These are phyloP conservation scores for Tylopilus felleus DNA, from an alignment of 768 basidiomycete species.

Conservation along the genomic window DNA sequence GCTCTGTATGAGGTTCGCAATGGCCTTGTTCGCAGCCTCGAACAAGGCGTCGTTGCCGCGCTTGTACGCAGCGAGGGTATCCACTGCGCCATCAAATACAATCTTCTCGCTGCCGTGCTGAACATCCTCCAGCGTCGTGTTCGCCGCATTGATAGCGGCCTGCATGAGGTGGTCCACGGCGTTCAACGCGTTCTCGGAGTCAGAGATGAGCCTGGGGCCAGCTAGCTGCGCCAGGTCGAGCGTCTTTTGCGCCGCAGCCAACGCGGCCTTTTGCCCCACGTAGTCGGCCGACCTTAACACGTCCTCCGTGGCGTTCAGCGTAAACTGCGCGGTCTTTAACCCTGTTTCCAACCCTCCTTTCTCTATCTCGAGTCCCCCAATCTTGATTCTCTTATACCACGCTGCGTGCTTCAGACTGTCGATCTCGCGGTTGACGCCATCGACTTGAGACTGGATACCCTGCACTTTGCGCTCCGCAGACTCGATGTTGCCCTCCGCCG, in stretches of 20 bases:
- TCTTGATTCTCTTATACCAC: not conserved
- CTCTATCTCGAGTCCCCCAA: not conserved
- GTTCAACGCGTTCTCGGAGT: not conserved
- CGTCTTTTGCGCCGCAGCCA: not conserved
- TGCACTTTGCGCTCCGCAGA: not conserved
- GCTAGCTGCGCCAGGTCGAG: not conserved
- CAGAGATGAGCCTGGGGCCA: not conserved
- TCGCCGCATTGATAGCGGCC: not conserved
- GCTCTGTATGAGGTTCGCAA: not conserved
- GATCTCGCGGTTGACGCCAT: not conserved
- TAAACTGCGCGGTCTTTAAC: not conserved
- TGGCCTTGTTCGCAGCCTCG: not conserved
- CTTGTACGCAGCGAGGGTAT: not conserved
- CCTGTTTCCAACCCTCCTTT: not conserved
- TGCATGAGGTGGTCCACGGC: not conserved
- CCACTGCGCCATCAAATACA: not conserved
- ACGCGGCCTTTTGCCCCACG: not conserved
- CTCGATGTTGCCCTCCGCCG: not conserved
- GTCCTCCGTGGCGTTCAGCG: not conserved
- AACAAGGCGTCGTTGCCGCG: not conserved
- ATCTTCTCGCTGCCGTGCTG: not conserved
- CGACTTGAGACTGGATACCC: not conserved
- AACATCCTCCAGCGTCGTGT: not conserved
- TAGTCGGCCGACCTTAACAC: not conserved
- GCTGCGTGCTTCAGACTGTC: not conserved